These are phyloP conservation scores for Ogataea haglerorum DNA, from an alignment of 805 yeast genomes.

Conservation along the genomic window DNA sequence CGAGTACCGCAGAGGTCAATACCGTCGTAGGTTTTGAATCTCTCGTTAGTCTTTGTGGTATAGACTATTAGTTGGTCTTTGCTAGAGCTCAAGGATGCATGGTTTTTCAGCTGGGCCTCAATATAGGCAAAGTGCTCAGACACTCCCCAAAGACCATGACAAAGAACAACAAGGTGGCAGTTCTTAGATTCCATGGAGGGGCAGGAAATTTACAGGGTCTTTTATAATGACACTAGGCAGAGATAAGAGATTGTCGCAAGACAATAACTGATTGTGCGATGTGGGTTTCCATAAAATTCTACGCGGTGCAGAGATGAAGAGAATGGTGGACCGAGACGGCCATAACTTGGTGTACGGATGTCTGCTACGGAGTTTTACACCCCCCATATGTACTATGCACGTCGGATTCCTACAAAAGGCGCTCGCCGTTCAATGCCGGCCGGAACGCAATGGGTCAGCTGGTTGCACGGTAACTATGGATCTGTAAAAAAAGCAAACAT, in stretches of 20 bases:
- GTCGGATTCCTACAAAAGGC: conserved; percentile 4
- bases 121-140: conserved; percentile 64
- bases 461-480: neutral
- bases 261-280: neutral
- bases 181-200: conserved; percentile 17
- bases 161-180: conserved; percentile 58
- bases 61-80: conserved; percentile 39
- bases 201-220: neutral
- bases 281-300: conserved; percentile 2
- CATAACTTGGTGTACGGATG: neutral
- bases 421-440: conserved; percentile 1
- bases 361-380: neutral
- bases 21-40: conserved; percentile 82
- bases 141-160: conserved; percentile 72
- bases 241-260: conserved; percentile 1
- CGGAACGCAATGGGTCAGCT: conserved; percentile 1
- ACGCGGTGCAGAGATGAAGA: conserved; percentile 6
- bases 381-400: conserved; percentile 1
- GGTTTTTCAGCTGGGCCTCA: conserved; percentile 41
- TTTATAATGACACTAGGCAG: conserved; percentile 7
- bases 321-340: no score
- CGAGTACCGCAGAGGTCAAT: conserved; percentile 80
- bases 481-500: neutral
- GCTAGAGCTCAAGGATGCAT: conserved; percentile 24
- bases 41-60: conserved; percentile 58